Evolutionary conservation across 257 asterid genomes (phyloP), one percentile per base, ranked within the genome.

Genomic region (Craterostigma plantagineum): DNA sequence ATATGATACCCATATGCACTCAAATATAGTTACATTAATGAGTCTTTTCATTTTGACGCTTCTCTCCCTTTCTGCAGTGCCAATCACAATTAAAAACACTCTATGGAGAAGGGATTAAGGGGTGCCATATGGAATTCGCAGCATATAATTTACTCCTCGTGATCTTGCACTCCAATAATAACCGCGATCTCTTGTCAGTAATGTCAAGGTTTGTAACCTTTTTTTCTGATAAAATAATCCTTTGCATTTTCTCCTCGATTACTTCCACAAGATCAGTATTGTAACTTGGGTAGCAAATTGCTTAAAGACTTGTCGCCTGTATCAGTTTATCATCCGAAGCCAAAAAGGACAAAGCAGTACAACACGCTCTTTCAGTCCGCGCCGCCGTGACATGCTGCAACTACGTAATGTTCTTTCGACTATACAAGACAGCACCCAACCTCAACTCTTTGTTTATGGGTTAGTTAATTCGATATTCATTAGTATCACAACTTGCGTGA

Each of bases 281-380:
- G n/a, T n/a, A n/a, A n/a, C n/a, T n/a, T n/a, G n/a, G 30, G 30
- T 23, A 23, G 42, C 10, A 7, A 27, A 17, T 37, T 59, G 27
- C 18, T 18, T 14, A 42, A 18, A 38, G 46, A 41, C n/a, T n/a
- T 52, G 52, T 30, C 40, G 47, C n/a, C 63, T 56, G 49, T 48
- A 33, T n/a, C 77, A 90, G 99, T 66, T 65, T 90, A 58, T 66
- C 99, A 30, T 65, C 60, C 42, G 69, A 69, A 52, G 79, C 92
- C 43, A 70, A 75, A 56, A 65, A 61, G 64, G 74, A 77, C 34
- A 50, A 65, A 53, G 87, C 87, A 16, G 90, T 90, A 45, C 75
- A 67, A 54, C 96, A 90, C 52, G 96, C 96, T 39, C 87, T 90
- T 53, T 76, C 91, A 37, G 99, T 90, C 54, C 96, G 95, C 46